A percentile compares a stretch with the other conserved stretches of the same genome.
Evolutionary conservation across 2,329 filamentous ascomycete species (phyloP).

Genomic region (Thelonectria discophora): DNA sequence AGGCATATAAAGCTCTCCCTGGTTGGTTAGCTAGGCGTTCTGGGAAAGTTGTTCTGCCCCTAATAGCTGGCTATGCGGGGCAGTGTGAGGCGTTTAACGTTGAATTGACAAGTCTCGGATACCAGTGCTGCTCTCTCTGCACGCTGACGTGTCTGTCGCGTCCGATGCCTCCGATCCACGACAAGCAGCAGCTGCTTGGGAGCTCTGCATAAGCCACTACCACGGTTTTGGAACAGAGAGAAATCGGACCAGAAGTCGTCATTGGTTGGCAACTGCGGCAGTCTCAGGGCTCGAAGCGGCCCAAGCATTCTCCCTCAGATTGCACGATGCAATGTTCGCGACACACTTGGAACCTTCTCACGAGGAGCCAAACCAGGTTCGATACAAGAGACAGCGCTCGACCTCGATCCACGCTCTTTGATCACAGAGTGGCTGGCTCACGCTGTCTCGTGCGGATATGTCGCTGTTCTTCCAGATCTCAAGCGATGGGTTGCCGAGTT

Average conservation of each 20-base stretch:
- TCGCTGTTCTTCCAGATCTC: not conserved
- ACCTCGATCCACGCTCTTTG: not conserved
- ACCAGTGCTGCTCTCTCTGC: too few relatives aligned
- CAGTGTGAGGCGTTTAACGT: too few relatives aligned
- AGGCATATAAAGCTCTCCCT: too few relatives aligned
- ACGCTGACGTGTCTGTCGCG: too few relatives aligned
- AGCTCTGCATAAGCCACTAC: not conserved
- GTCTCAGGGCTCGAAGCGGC: not conserved
- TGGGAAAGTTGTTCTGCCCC: too few relatives aligned
- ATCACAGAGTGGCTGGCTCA: not conserved
- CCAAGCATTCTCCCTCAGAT: not conserved
- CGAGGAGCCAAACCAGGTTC: not conserved
- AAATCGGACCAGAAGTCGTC: not conserved
- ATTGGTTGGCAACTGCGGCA: not conserved
- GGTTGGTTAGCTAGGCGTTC: too few relatives aligned
- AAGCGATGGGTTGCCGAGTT: not conserved
- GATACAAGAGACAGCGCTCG: not conserved
- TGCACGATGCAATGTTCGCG: not conserved
- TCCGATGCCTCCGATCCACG: not conserved
- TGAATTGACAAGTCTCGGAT: too few relatives aligned
- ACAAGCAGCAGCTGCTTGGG: not conserved
- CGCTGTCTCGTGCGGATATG: not conserved
- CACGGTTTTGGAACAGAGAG: not conserved
- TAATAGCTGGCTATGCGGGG: too few relatives aligned
- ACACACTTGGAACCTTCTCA: not conserved